phyloP scores from a whole-genome alignment of 306 rosid species.

The Dicorynia guianensis region DNA sequence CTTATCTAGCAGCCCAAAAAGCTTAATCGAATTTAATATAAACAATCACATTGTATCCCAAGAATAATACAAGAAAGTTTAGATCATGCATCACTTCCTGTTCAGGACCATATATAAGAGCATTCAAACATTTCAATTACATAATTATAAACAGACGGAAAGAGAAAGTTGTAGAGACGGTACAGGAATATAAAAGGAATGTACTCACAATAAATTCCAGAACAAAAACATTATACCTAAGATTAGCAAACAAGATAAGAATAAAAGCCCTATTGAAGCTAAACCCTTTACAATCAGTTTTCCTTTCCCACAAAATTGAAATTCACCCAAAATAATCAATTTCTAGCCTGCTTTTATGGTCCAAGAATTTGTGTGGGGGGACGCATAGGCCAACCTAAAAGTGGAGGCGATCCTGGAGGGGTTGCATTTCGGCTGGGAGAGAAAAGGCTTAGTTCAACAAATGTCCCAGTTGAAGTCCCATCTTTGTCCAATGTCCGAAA shows the following conservation, averaged over 20 bases:
- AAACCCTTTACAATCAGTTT: conserved; percentile 77
- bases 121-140: background rate
- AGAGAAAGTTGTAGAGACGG: conserved; percentile 1
- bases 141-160: background rate
- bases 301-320: conserved; percentile 71
- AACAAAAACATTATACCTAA: conserved; percentile 48
- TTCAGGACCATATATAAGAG: background rate
- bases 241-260: conserved; percentile 50
- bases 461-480: conserved; percentile 72
- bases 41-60: background rate
- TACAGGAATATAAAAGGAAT: background rate
- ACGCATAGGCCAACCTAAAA: conserved; percentile 87
- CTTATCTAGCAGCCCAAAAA: no score
- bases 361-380: conserved; percentile 53
- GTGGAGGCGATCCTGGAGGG: conserved; percentile 89
- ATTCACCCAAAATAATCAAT: conserved; percentile 45
- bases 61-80: background rate
- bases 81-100: background rate
- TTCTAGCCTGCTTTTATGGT: conserved; percentile 52
- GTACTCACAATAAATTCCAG: conserved; percentile 11
- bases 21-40: no score
- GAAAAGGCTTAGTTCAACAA: conserved; percentile 91
- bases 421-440: conserved; percentile 76
- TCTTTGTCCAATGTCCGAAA: conserved; percentile 71
- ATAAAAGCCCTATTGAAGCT: conserved; percentile 64